Conservation (phyloP, 2,329 filamentous ascomycete species). For the Alternaria alternata region DNA sequence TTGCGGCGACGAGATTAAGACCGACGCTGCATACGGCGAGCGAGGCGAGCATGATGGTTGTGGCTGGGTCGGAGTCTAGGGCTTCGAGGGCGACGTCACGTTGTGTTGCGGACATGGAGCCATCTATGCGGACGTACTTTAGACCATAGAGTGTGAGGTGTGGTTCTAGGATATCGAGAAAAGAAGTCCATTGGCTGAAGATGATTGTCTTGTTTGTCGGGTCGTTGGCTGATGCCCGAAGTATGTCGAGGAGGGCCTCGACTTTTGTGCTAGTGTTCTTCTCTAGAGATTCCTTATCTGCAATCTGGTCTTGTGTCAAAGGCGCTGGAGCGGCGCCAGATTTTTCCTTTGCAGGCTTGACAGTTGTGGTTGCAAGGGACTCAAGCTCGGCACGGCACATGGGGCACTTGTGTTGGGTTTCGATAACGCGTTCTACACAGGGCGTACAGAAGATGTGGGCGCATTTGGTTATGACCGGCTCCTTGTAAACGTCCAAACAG, state of each 20-base stretch:
- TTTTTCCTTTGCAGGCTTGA: constrained; percentile 69
- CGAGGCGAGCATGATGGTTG: constrained; percentile 81
- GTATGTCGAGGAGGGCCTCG: constrained; percentile 76
- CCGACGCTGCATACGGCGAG: constrained; percentile 85
- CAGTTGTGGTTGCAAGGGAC: constrained; percentile 59
- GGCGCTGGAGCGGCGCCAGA: constrained; percentile 28
- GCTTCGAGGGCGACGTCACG: constrained; percentile 76
- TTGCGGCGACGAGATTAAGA: constrained; percentile 83
- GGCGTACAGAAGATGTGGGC: constrained; percentile 78
- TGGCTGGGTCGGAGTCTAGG: constrained; percentile 72
- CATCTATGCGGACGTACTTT: constrained; percentile 77
- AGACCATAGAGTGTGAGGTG: constrained; percentile 69
- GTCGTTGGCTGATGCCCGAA: constrained; percentile 73
- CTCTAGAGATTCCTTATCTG: constrained; percentile 64
- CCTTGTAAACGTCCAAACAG: constrained; percentile 75
- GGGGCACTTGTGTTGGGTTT: constrained; percentile 80
- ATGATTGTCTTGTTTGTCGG: constrained; percentile 71
- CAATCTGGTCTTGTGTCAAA: constrained; percentile 41
- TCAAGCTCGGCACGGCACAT: constrained; percentile 78
- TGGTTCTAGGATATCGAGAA: constrained; percentile 74
- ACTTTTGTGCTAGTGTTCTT: constrained; percentile 77
- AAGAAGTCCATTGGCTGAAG: constrained; percentile 81
- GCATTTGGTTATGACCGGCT: constrained; percentile 84
- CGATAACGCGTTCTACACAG: constrained; percentile 79
- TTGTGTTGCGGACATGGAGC: constrained; percentile 73